Conservation (phyloP, 140 eudicot species). For the Stevia rebaudiana region DNA sequence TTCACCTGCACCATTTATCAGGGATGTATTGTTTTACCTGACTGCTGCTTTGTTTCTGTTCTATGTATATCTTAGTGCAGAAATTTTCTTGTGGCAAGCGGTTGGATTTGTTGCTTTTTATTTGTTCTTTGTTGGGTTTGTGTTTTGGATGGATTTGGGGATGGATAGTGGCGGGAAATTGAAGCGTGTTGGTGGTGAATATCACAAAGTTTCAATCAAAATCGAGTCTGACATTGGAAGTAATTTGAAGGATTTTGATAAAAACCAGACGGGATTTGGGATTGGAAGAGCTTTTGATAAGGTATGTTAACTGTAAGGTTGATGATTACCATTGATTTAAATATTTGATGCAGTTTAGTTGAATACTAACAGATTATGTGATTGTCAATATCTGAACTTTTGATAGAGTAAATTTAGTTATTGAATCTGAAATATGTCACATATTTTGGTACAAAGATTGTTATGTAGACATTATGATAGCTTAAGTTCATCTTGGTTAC, state of each 20-base stretch:
- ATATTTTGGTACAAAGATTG: background rate
- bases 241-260: constrained; percentile 9
- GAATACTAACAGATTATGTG: background rate
- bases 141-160: constrained; percentile 96
- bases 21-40: constrained; percentile 83
- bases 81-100: constrained; percentile 88
- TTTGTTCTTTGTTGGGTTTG: constrained; percentile 82
- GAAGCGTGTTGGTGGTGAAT: constrained; percentile 32
- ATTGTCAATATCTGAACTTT: background rate
- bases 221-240: constrained; percentile 46
- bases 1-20: constrained; percentile 55
- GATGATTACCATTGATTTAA: background rate
- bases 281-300: constrained; percentile 29
- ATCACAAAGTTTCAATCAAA: constrained; percentile 9
- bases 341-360: background rate
- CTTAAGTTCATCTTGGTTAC: constrained; percentile 11
- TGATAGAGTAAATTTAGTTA: background rate
- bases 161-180: constrained; percentile 33
- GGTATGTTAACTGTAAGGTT: constrained; percentile 38
- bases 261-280: constrained; percentile 20
- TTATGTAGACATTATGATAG: background rate
- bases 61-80: constrained; percentile 79
- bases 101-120: constrained; percentile 88
- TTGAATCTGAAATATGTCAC: background rate
- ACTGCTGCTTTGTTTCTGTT: constrained; percentile 65